Base-by-base conservation (phyloP, 1,139 yeast genomes). In the Nakaseomyces bracarensis region DNA sequence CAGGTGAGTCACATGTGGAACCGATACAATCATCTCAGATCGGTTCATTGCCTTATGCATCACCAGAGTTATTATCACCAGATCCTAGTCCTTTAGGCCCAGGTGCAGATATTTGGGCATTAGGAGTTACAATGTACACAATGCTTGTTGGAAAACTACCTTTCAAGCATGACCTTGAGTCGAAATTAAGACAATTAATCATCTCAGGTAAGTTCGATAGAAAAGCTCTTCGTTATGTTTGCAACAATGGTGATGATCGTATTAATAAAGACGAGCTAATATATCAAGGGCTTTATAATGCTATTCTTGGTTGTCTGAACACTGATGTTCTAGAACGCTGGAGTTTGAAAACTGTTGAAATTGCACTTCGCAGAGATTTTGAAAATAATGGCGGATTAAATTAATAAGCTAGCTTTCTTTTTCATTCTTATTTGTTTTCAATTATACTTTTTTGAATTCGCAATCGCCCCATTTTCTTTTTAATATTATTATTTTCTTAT, bases 1-100 rank as follows among this genome's bases (percentile, higher is more conserved):
- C 39, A 9, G 39, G 25, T 27, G 20, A 19, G 5, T 5, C 19
- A 11, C 11, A 22, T 10, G 20, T 22, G 13, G 33, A 18, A 5
- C 26, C 18, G n/a, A 27, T 18, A 13, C 37, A 25, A 15, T 40
- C 42, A 7, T 31, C 29, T 18, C 82, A 78, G 52, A 83, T 86
- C 44, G 97, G 97, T 0, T 86, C 95, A 1, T 68, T 89, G 30
- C 96, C 96, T 0, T 89, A 86, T 58, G 95, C 96, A 0, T 75
- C 95, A 0, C 97, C 97, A 0, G 96, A 89, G 57, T 67, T 86
- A 26, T 66, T 87, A 41, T 67, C 70, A 31, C 79, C 84, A 1
- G 68, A 72, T 21, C 84, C 84, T 1, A 80, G 83, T 2, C 79
- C 83, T 2, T 68, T 82, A 43, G 81, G 83, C 1, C 83, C 87